Base-by-base conservation (phyloP, 1,284 basidiomycete species). In the Ceratobasidium papillatum region DNA sequence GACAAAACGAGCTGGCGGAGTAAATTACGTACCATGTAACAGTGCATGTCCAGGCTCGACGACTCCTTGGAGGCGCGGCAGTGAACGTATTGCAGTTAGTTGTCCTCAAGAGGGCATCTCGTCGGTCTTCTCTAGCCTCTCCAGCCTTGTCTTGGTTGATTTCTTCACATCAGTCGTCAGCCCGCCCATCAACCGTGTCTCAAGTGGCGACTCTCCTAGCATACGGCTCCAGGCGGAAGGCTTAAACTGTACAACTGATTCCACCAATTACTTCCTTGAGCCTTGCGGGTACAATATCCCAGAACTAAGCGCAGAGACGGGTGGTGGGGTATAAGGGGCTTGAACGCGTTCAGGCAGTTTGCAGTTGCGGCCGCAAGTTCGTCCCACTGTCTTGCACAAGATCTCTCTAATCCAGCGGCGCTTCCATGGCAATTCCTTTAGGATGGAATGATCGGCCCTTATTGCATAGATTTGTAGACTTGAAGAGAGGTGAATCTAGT, bases 391-490 rank as follows among this genome's bases (percentile, higher is more conserved):
- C 27, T 34, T 51, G 45, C 63, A 43, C n/a, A 65, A 30, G 41
- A 51, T 65, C 27, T 65, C 63, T 49, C 63, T 43, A n/a, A 65
- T 43, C 30, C 49, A 43, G 22, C 63, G 43, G 45, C 19, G 45
- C 27, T n/a, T 27, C 63, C 63, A 65, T 51, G 63, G 63, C 7
- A 43, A 65, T 19, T 65, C 43, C 27, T 65, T 27, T 51, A 5
- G 17, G 63, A 43, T 17, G 45, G 36, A n/a, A 51, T 43, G 22
- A 65, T 41, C 3, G 49, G 45, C 11, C 43, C 45, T 8, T 14
- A 14, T 17, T 49, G 7, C n/a, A 25, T 9, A 25, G 8, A 25
- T 17, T 17, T 32, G n/a, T 9, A 58, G n/a, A 49, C 43, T 1
- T 25, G 63, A 12, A 38, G 7, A 41, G 30, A 14, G 14, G 63